Percentiles rank a stretch among this genome's conserved stretches.
phyloP scores from a whole-genome alignment of 257 asterid genomes.

The Solanum bukasovii region DNA sequence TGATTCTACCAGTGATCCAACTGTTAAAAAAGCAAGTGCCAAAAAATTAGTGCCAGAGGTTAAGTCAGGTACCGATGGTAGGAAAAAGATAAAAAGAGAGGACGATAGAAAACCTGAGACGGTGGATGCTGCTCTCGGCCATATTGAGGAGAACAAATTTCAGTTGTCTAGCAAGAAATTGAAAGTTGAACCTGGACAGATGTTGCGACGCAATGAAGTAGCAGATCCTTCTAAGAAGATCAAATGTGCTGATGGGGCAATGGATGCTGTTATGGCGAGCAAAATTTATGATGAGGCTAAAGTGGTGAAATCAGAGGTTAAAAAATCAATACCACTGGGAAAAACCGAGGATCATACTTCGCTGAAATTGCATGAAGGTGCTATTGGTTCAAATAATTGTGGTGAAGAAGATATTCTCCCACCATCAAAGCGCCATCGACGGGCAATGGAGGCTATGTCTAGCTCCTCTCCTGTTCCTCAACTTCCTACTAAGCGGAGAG shows the following conservation, averaged over 20 bases:
- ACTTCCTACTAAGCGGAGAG: slow-evolving; percentile 59
- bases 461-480: slow-evolving; percentile 22
- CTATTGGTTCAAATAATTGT: slow-evolving; percentile 27
- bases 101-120: slow-evolving; percentile 29
- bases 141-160: slow-evolving; percentile 18
- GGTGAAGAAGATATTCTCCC: slow-evolving; percentile 67
- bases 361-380: slow-evolving; percentile 19
- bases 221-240: slow-evolving; percentile 31
- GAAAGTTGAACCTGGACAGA: slow-evolving; percentile 32
- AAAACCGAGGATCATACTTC: slow-evolving; percentile 23
- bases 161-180: slow-evolving; percentile 27
- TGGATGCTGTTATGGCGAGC: slow-evolving; percentile 26
- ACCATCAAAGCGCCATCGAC: slow-evolving; percentile 58
- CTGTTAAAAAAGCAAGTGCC: slow-evolving; percentile 20
- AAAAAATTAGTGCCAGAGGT: slow-evolving; percentile 27
- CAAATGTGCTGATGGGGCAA: slow-evolving; percentile 27
- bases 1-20: slow-evolving; percentile 21
- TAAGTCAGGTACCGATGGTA: slow-evolving; percentile 18
- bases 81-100: slow-evolving; percentile 24
- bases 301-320: slow-evolving; percentile 15
- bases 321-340: slow-evolving; percentile 19
- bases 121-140: slow-evolving; percentile 21
- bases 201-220: slow-evolving; percentile 14
- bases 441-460: slow-evolving; percentile 29
- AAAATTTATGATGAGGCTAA: slow-evolving; percentile 23